phyloP scores from a whole-genome alignment of 306 rosid species.

The Malus orientalis region DNA sequence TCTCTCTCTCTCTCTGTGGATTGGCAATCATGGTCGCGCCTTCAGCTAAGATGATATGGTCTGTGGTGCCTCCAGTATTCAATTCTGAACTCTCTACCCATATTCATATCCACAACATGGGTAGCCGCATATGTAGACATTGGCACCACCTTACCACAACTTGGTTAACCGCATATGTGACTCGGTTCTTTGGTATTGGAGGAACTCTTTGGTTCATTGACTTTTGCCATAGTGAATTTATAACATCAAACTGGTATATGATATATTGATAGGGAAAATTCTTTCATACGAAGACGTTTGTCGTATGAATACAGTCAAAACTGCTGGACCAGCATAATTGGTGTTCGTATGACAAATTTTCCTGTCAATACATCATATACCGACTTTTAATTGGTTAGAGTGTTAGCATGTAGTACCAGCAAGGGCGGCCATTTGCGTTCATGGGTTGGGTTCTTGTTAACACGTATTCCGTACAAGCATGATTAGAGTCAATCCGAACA shows the following conservation, averaged over 20 bases:
- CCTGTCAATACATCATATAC: too few relatives aligned
- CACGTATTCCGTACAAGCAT: too few relatives aligned
- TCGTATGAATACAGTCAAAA: background rate
- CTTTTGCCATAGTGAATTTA: background rate
- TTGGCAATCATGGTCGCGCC: conserved; percentile 18
- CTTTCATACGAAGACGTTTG: background rate
- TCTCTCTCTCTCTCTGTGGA: background rate
- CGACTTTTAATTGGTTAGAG: too few relatives aligned
- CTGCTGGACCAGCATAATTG: background rate
- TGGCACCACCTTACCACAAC: conserved; percentile 3
- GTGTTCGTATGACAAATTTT: too few relatives aligned
- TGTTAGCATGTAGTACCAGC: too few relatives aligned
- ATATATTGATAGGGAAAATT: background rate
- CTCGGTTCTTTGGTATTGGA: background rate
- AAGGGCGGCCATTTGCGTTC: too few relatives aligned
- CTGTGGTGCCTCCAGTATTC: conserved; percentile 4
- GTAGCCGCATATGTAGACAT: conserved; percentile 6
- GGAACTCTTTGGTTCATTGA: background rate
- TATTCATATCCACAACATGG: conserved; percentile 17
- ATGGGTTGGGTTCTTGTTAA: too few relatives aligned
- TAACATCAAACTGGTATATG: background rate
- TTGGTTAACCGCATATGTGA: conserved; percentile 17
- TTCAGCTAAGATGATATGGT: conserved; percentile 27
- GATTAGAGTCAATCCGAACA: too few relatives aligned
- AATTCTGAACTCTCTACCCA: conserved; percentile 14